Base-by-base conservation (phyloP, 148 eudicot genomes). In the Fagopyrum tataricum region DNA sequence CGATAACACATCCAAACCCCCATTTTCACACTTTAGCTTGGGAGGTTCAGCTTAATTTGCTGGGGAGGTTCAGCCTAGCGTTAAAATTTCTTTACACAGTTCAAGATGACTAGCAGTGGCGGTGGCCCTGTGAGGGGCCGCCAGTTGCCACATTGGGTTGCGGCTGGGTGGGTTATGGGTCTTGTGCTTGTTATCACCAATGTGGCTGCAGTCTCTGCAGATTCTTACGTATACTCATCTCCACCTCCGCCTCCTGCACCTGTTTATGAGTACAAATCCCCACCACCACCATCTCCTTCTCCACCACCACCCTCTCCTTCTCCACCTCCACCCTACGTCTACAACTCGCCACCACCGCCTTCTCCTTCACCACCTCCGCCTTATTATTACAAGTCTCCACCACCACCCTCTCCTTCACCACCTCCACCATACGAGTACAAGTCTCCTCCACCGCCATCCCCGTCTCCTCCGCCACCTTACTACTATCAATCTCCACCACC, bases 401-500 rank as follows among this genome's bases (percentile, higher is more conserved):
- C 82, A 23, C 82, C 86, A 4, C 66, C 75, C 0, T 75, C 80
- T 1, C 71, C 83, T 1, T 83, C 86, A 0, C 86, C 86, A 18
- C 79, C 81, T 31, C 82, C 82, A 39, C 82, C 82, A 0, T 47
- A 79, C 24, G 0, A 21, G 2, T 77, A 82, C 64, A 71, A 79
- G 23, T 80, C 83, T 0, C 80, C 73, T 8, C 81, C 76, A 14
- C 80, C 86, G 7, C 75, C 81, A n/a, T 74, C 83, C 12, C 85
- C 85, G 17, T 74, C 76, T 0, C 75, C 81, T n/a, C 73, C 83
- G 12, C 85, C 85, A 37, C 76, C 76, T 0, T 83, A 83, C 55
- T 14, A 47, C 4, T 78, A 80, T 64, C 59, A 75, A 42, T 82
- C 86, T 18, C 86, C 86, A 14, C 82, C 83, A 6, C 82, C 87